A percentile compares a stretch with the other conserved stretches of the same genome.
Conservation (phyloP, 1,284 basidiomycete species). For the Trametes versicolor region DNA sequence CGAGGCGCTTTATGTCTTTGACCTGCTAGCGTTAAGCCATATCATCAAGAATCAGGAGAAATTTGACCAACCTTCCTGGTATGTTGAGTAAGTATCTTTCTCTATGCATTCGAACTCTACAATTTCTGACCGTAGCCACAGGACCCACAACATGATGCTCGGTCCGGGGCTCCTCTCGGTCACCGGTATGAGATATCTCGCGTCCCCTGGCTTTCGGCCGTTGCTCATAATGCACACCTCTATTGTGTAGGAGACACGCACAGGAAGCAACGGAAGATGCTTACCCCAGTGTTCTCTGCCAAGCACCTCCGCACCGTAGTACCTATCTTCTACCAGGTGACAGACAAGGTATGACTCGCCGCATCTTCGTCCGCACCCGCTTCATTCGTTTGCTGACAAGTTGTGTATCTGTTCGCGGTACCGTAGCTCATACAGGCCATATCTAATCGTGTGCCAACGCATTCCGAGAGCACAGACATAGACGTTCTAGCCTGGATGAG, state of each 20-base stretch:
- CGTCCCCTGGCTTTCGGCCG: background rate
- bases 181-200: slow-evolving; percentile 5
- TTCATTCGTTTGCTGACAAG: no score
- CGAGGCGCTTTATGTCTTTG: slow-evolving; percentile 28
- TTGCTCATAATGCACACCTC: no score
- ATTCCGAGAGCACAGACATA: slow-evolving; percentile 32
- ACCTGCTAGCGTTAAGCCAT: slow-evolving; percentile 28
- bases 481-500: slow-evolving; percentile 49
- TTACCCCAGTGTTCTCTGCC: slow-evolving; percentile 25
- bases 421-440: slow-evolving; percentile 40
- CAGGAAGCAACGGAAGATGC: slow-evolving; percentile 30
- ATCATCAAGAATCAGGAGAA: slow-evolving; percentile 30
- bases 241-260: slow-evolving; percentile 18
- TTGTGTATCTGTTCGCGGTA: no score
- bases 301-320: slow-evolving; percentile 21
- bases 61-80: slow-evolving; percentile 31
- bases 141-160: slow-evolving; percentile 14
- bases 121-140: no score
- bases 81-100: slow-evolving; percentile 24
- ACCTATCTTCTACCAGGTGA: slow-evolving; percentile 26
- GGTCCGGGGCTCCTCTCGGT: slow-evolving; percentile 17
- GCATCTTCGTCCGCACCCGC: no score
- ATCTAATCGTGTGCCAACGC: slow-evolving; percentile 28
- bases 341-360: slow-evolving; percentile 12
- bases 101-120: no score